phyloP scores from a whole-genome alignment of 1,139 yeast species.

The Entelexis sorbosivorans region DNA sequence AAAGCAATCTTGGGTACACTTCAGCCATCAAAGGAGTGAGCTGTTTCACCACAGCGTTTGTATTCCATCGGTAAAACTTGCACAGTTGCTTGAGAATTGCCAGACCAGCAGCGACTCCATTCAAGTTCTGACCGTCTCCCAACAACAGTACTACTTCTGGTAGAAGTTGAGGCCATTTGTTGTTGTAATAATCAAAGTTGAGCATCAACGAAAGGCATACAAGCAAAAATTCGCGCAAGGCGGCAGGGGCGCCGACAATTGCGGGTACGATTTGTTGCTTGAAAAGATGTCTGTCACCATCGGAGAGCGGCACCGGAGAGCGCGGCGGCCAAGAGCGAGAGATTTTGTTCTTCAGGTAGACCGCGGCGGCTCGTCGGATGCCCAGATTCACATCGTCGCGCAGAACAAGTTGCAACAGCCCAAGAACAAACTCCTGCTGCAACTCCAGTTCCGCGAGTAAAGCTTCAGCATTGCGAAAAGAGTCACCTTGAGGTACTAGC shows the following conservation, averaged over 20 bases:
- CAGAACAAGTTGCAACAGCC: constrained; percentile 68
- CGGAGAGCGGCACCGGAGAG: constrained; percentile 36
- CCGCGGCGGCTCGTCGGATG: constrained; percentile 70
- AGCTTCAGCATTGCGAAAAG: constrained; percentile 59
- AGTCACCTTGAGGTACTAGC: constrained; percentile 52
- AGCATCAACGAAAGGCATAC: constrained; percentile 65
- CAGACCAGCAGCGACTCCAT: constrained; percentile 59
- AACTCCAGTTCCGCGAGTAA: constrained; percentile 48
- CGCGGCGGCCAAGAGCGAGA: constrained; percentile 49
- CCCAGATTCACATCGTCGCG: constrained; percentile 43
- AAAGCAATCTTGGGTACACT: constrained; percentile 24
- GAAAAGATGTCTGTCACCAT: constrained; percentile 62
- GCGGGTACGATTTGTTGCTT: constrained; percentile 49
- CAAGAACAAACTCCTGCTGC: constrained; percentile 66
- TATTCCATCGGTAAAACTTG: constrained; percentile 65
- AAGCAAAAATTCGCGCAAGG: constrained; percentile 26
- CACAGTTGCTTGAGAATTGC: constrained; percentile 64
- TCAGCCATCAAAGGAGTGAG: constrained; percentile 61
- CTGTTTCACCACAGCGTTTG: constrained; percentile 50
- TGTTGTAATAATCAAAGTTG: constrained; percentile 52
- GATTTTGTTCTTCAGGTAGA: constrained; percentile 72
- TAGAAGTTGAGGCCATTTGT: constrained; percentile 56
- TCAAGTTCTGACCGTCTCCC: constrained; percentile 42
- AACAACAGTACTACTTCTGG: constrained; percentile 50
- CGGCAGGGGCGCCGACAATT: constrained; percentile 36